A percentile compares a stretch with the other conserved stretches of the same genome.
phyloP scores from a whole-genome alignment of 1,139 yeast species.

The Saccharomyces pastorianus region DNA sequence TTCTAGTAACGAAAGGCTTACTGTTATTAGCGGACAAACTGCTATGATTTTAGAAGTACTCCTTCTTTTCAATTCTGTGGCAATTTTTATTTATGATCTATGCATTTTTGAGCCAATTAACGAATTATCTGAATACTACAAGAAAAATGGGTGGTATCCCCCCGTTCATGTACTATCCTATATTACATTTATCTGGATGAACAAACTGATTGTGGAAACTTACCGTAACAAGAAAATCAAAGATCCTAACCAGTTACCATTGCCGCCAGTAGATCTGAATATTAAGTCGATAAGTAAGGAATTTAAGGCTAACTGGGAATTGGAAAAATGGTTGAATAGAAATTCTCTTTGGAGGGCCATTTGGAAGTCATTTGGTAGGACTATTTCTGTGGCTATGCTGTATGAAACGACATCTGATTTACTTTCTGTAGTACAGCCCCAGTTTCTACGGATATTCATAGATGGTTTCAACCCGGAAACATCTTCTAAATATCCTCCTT shows the following conservation, averaged over 20 bases:
- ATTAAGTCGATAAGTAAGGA: conserved; percentile 34
- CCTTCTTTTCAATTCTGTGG: conserved; percentile 30
- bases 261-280: conserved; percentile 43
- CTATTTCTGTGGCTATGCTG: conserved; percentile 37
- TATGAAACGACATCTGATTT: conserved; percentile 42
- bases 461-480: conserved; percentile 37
- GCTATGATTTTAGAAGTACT: conserved; percentile 21
- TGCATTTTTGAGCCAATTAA: conserved; percentile 38
- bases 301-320: conserved; percentile 35
- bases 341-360: conserved; percentile 40
- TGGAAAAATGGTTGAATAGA: conserved; percentile 29
- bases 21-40: conserved; percentile 24
- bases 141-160: conserved; percentile 29
- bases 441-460: conserved; percentile 43
- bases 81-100: conserved; percentile 37
- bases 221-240: conserved; percentile 40
- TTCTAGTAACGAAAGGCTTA: conserved; percentile 22
- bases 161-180: conserved; percentile 44
- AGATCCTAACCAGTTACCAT: conserved; percentile 47
- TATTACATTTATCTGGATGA: conserved; percentile 58
- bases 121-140: conserved; percentile 38
- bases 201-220: conserved; percentile 43
- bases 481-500: conserved; percentile 31
- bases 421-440: conserved; percentile 49
- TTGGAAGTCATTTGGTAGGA: conserved; percentile 41